Conservation (phyloP, 495 filamentous ascomycete genomes). For the Pseudomonodictys pantanalensis region DNA sequence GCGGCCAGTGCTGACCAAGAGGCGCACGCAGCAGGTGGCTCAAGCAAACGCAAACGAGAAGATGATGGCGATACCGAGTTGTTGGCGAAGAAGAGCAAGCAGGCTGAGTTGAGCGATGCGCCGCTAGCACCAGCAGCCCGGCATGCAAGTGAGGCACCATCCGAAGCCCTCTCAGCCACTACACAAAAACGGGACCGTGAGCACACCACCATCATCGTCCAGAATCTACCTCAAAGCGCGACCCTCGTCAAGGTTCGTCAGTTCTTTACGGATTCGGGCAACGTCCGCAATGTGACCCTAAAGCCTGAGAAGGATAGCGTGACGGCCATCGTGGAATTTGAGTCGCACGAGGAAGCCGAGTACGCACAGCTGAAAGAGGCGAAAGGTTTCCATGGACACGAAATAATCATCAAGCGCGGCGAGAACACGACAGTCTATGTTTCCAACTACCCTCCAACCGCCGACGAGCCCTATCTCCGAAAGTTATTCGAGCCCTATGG, state of each 20-base stretch:
- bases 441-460: conserved; percentile 82
- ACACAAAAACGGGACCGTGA: conserved; percentile 77
- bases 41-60: conserved; percentile 69
- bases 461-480: conserved; percentile 77
- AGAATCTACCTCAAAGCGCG: conserved; percentile 65
- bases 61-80: conserved; percentile 46
- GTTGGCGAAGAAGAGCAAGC: conserved; percentile 26
- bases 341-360: conserved; percentile 70
- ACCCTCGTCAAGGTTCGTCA: conserved; percentile 72
- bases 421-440: conserved; percentile 79
- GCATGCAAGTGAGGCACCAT: conserved; percentile 39
- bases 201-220: conserved; percentile 77
- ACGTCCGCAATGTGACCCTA: conserved; percentile 47
- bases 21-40: neutral
- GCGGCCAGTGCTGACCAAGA: conserved; percentile 48
- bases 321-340: conserved; percentile 81
- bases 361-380: conserved; percentile 75
- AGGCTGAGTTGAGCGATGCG: neutral
- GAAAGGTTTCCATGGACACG: conserved; percentile 67
- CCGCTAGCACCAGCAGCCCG: neutral
- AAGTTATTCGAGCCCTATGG: conserved; percentile 74
- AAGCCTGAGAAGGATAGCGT: conserved; percentile 60
- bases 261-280: conserved; percentile 71
- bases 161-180: conserved; percentile 35
- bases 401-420: conserved; percentile 69